Base-by-base conservation (phyloP, 2,329 filamentous ascomycete genomes). In the Botrytis deweyae region DNA sequence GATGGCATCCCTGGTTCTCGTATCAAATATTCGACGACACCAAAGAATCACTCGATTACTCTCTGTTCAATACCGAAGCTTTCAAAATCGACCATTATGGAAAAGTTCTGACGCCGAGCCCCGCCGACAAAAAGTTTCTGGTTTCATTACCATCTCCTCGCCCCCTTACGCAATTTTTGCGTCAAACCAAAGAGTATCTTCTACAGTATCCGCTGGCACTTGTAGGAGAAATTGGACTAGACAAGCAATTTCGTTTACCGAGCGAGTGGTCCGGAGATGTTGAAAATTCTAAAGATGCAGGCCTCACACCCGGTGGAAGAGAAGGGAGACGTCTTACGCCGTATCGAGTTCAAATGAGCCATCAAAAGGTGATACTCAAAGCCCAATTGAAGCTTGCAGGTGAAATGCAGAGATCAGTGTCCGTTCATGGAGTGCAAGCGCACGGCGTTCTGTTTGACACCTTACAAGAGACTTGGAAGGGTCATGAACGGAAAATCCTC, bases 1-100 rank as follows among this genome's bases (percentile, higher is more conserved):
- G 93, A 33, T 95, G 93, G 92, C 93, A 96, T 80, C 93, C 93
- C 1, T 96, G 93, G 93, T 95, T 95, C 82, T 92, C 92, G 1
- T 86, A 95, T 81, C 90, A 93, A 76, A 86, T 96, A 78, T 93
- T 90, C 79, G 87, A 91, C 78, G 89, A 93, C 81, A 81, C 80
- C 33, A 80, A 80, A 58, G 74, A 71, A 74, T 77, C 52, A 29
- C 38, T 72, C 18, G 20, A 70, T 40, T 62, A 78, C 40, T 33
- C 40, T 25, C 1, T 63, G 29, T 42, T 72, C 33, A 62, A 36
- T 49, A 74, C 75, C 0, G 78, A 81, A 46, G 72, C 77, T 44
- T 79, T 80, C 75, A 87, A 78, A 87, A 87, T 84, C 74, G 78
- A 76, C 75, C 92, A 95, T 82, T 95, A 95, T 80, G 84, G 86